phyloP scores from a whole-genome alignment of 371 early-diverging fungal species.

The Syncephalis fuscata region DNA sequence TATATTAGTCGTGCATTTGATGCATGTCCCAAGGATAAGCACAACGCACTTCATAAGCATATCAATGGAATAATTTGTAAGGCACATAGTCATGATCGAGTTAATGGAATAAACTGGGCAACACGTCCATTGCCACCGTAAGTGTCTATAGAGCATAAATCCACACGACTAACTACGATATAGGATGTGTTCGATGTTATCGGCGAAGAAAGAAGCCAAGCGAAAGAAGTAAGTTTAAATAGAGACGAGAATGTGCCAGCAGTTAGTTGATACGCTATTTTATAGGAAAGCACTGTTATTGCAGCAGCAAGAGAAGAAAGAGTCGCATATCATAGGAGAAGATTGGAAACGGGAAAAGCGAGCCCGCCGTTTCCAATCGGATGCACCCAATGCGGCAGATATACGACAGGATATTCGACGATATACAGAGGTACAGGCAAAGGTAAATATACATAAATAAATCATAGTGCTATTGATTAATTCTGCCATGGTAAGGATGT shows the following conservation, averaged over 20 bases:
- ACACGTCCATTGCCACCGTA: conserved; percentile 42
- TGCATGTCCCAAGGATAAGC: conserved; percentile 22
- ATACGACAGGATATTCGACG: background rate
- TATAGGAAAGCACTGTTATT: background rate
- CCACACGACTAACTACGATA: background rate
- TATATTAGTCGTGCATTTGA: conserved; percentile 43
- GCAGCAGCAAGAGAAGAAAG: background rate
- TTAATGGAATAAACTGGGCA: conserved; percentile 47
- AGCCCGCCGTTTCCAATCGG: background rate
- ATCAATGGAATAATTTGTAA: conserved; percentile 34
- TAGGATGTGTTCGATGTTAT: no score
- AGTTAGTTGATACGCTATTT: no score
- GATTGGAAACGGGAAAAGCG: background rate
- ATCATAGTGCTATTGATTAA: background rate
- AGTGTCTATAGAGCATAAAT: background rate
- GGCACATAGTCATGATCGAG: conserved; percentile 22
- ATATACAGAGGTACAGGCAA: background rate
- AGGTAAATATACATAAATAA: background rate
- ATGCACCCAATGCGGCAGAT: background rate
- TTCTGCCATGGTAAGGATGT: conserved; percentile 24
- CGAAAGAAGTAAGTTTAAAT: background rate
- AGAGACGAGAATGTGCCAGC: no score
- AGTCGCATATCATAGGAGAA: conserved; percentile 10
- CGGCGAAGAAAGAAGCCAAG: background rate
- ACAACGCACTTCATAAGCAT: conserved; percentile 29